Conservation (phyloP, 1,139 yeast species). For the Candida sojae region DNA sequence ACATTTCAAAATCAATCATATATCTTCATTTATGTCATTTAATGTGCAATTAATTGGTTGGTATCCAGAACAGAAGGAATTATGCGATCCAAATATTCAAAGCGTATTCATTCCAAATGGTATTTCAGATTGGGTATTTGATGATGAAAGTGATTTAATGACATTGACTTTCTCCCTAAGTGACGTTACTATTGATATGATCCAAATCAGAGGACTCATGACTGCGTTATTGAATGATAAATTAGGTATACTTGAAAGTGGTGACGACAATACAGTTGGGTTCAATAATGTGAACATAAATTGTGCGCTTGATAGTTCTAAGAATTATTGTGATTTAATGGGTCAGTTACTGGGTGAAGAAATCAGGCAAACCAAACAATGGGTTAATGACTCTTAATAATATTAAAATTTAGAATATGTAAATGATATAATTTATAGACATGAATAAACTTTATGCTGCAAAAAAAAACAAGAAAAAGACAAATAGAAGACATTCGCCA, state of each 20-base stretch:
- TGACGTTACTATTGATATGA: slow-evolving; percentile 34
- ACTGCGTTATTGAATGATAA: slow-evolving; percentile 19
- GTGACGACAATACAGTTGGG: slow-evolving; percentile 15
- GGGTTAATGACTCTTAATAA: not conserved
- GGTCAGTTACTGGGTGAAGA: not conserved
- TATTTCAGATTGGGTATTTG: slow-evolving; percentile 27
- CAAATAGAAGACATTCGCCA: not conserved
- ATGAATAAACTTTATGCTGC: not conserved
- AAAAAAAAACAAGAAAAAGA: not conserved
- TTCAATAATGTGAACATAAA: slow-evolving; percentile 31
- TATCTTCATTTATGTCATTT: slow-evolving; percentile 41
- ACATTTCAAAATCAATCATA: slow-evolving; percentile 25
- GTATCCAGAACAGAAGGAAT: slow-evolving; percentile 25
- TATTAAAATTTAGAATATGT: too few species aligned
- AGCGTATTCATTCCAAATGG: slow-evolving; percentile 39
- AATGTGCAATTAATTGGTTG: slow-evolving; percentile 38
- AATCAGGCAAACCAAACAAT: not conserved
- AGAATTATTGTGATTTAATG: slow-evolving; percentile 23
- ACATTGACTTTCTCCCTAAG: slow-evolving; percentile 34
- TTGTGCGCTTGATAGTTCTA: slow-evolving; percentile 33
- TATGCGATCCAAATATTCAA: slow-evolving; percentile 17
- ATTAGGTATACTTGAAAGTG: slow-evolving; percentile 4
- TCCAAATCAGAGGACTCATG: slow-evolving; percentile 34
- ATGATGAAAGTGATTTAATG: slow-evolving; percentile 23
- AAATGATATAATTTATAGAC: too few species aligned